phyloP scores from a whole-genome alignment of 495 filamentous ascomycete species.

The Physcia stellaris region DNA sequence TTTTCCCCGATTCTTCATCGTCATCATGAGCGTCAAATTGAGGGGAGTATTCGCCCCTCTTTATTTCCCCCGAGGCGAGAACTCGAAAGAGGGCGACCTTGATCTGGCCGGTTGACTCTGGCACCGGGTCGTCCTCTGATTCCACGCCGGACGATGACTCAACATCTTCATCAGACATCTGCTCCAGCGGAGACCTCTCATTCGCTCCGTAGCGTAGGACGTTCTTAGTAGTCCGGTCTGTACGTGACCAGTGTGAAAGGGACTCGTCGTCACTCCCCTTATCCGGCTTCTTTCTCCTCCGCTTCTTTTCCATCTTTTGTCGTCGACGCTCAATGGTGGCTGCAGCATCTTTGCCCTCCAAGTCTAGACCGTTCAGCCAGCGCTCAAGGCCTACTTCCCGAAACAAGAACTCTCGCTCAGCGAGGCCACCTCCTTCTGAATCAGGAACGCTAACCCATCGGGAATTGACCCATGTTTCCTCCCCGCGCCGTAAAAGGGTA shows the following conservation, averaged over 20 bases:
- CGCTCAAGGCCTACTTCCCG: constrained; percentile 91
- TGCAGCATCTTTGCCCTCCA: constrained; percentile 75
- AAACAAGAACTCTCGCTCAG: constrained; percentile 94
- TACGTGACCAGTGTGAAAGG: constrained; percentile 24
- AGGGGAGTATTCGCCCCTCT: constrained; percentile 91
- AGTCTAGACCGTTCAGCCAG: constrained; percentile 88
- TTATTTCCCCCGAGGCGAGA: constrained; percentile 89
- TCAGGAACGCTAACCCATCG: constrained; percentile 91
- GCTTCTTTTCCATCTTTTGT: constrained; percentile 78
- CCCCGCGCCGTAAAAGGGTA: constrained; percentile 79
- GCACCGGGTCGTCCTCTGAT: constrained; percentile 77
- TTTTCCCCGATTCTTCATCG: constrained; percentile 50
- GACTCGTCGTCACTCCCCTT: constrained; percentile 33
- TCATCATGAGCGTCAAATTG: constrained; percentile 97
- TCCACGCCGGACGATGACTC: constrained; percentile 51
- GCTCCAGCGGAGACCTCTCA: constrained; percentile 55
- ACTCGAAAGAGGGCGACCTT: constrained; percentile 96
- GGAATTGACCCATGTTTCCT: constrained; percentile 98
- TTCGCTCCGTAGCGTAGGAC: constrained; percentile 70
- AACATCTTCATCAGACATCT: constrained; percentile 58
- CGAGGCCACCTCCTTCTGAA: constrained; percentile 82
- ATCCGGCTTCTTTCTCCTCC: constrained; percentile 46
- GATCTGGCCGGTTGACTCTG: constrained; percentile 93
- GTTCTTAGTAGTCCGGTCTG: constrained; percentile 24
- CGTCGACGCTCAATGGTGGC: constrained; percentile 79